Base-by-base conservation (phyloP, 2,329 filamentous ascomycete genomes). In the Colletotrichum sidae region DNA sequence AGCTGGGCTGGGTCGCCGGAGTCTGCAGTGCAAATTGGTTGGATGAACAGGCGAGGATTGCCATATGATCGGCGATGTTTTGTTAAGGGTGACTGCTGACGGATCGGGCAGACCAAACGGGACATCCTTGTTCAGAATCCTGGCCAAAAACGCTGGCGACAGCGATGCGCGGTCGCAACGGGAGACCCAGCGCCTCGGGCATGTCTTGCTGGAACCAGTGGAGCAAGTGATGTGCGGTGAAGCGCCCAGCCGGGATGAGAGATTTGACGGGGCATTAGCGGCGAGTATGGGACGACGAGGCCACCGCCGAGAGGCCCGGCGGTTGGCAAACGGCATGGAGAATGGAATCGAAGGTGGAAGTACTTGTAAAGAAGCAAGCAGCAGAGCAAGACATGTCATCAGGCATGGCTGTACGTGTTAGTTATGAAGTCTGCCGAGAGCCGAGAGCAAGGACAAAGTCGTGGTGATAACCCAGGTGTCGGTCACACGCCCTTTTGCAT, bases 171-270 rank as follows among this genome's bases (percentile, higher is more conserved):
- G 38, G 41, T 47, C 34, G 52, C 53, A 62, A 44, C 46, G 45
- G 11, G 38, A 45, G 60, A 25, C 39, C 59, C 59, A 51, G 17
- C 15, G 53, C 45, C 52, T 38, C 17, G 59, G 59, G n/a, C 17
- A 34, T 10, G 55, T n/a, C 47, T 33, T 39, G 54, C n/a, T 34
- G 46, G 62, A 25, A 35, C 45, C 52, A 13, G 58, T 62, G 57
- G 58, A 47, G 45, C 11, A 54, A 11, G 15, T 64, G 50, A 60
- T 64, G 61, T 64, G 42, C 61, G 59, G 58, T 62, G 62, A 61
- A 61, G 62, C 62, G 50, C 57, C 17, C 49, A 25, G 39, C 46
- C n/a, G 45, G 56, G 51, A 25, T 9, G 25, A 42, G 47, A 62
- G 58, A 66, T 62, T 66, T 46, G 15, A 42, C 42, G 45, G 33